Percentiles rank a stretch among this genome's conserved stretches.
Conservation (phyloP, 169 alveolate species). For the Eimeria falciformis region DNA sequence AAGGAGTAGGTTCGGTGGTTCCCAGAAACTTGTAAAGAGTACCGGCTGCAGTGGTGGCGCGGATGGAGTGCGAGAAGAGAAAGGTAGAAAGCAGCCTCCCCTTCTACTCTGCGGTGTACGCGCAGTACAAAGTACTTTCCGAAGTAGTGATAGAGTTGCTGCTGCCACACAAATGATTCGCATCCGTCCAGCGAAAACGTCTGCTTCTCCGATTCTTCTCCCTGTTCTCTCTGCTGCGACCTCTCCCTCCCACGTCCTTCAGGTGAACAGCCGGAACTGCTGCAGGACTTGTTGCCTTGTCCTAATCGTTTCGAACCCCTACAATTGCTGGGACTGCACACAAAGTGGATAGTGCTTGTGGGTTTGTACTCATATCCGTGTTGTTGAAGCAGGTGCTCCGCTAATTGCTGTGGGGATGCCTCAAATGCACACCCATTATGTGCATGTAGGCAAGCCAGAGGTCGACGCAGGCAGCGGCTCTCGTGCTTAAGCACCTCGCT, state of each 20-base stretch:
- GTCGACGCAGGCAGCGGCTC: neutral
- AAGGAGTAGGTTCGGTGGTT: slow-evolving; percentile 56
- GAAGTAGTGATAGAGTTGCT: slow-evolving; percentile 45
- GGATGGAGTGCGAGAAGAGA: slow-evolving; percentile 33
- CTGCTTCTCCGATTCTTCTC: neutral
- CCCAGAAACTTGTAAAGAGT: slow-evolving; percentile 29
- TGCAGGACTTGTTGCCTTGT: neutral
- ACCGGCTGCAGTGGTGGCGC: slow-evolving; percentile 69
- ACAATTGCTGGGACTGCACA: slow-evolving; percentile 36
- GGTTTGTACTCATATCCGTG: slow-evolving; percentile 57
- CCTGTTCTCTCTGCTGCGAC: neutral
- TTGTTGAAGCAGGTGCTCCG: slow-evolving; percentile 65
- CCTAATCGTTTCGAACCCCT: neutral
- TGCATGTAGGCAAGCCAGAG: slow-evolving; percentile 43
- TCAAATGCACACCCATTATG: slow-evolving; percentile 33
- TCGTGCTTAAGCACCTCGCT: slow-evolving; percentile 38
- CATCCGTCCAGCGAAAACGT: neutral
- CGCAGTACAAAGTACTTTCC: slow-evolving; percentile 75
- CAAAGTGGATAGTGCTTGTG: slow-evolving; percentile 13
- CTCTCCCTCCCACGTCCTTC: neutral
- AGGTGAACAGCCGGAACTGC: neutral
- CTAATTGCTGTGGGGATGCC: slow-evolving; percentile 36
- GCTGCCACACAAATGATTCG: slow-evolving; percentile 70
- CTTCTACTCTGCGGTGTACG: slow-evolving; percentile 64
- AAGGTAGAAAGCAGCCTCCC: slow-evolving; percentile 12